These are phyloP conservation scores for Aspergillus sclerotiicarbonarius DNA, from an alignment of 495 filamentous ascomycete genomes.

Conservation along the genomic window DNA sequence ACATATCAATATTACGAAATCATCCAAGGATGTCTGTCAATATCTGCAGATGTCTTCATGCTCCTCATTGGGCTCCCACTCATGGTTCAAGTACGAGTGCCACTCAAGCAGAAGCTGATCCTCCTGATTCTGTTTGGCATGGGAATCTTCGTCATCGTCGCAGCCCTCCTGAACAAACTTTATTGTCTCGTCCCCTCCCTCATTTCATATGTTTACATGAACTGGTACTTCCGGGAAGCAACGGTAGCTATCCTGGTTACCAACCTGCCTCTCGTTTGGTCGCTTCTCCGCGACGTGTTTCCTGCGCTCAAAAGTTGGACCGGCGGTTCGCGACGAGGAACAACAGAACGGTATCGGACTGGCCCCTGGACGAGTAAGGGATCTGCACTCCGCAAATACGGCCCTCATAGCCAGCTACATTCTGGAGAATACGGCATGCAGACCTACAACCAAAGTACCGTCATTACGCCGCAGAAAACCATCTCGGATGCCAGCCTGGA, in stretches of 20 bases:
- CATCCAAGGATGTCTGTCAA: constrained; percentile 55
- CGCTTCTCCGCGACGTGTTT: constrained; percentile 59
- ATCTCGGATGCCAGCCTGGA: constrained; percentile 33
- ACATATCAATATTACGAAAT: constrained; percentile 53
- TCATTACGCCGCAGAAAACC: constrained; percentile 31
- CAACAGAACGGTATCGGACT: constrained; percentile 34
- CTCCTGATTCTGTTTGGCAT: constrained; percentile 53
- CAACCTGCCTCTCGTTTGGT: constrained; percentile 66
- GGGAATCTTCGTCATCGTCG: constrained; percentile 66
- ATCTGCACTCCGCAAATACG: constrained; percentile 32
- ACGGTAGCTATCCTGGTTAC: constrained; percentile 63
- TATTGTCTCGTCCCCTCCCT: constrained; percentile 58
- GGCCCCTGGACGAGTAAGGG: constrained; percentile 38
- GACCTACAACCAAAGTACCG: constrained; percentile 29
- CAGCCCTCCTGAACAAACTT: constrained; percentile 63
- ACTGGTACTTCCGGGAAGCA: constrained; percentile 72
- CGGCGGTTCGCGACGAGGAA: constrained; percentile 39
- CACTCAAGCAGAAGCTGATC: constrained; percentile 55
- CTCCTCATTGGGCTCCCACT: constrained; percentile 62
- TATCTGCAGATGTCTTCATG: constrained; percentile 65
- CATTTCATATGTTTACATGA: constrained; percentile 57
- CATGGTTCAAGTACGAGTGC: constrained; percentile 56
- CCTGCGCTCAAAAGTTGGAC: constrained; percentile 49
- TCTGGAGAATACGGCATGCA: constrained; percentile 38
- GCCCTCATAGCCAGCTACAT: constrained; percentile 30